phyloP scores from a whole-genome alignment of 495 filamentous ascomycete species.

The Chaetomium tenue region DNA sequence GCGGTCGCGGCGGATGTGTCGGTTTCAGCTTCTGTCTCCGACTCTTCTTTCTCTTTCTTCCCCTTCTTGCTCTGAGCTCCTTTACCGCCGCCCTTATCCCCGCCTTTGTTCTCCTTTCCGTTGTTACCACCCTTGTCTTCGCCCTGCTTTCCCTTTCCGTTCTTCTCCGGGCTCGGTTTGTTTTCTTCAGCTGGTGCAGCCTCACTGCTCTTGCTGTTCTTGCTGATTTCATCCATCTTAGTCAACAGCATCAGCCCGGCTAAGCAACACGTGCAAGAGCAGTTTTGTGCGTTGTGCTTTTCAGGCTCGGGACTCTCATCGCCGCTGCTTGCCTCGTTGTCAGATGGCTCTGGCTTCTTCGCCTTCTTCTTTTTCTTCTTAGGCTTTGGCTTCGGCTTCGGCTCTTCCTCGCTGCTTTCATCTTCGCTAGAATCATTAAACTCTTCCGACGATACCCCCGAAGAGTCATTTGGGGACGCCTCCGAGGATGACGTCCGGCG shows the following conservation, averaged over 20 bases:
- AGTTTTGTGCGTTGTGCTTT: constrained; percentile 1
- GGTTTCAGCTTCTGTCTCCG: constrained; percentile 4
- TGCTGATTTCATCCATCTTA: constrained; percentile 17
- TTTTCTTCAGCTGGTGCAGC: background rate
- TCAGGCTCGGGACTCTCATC: constrained; percentile 3
- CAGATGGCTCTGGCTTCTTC: background rate
- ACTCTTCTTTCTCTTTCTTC: constrained; percentile 5
- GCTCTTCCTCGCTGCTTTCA: constrained; percentile 20
- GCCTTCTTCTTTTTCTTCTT: constrained; percentile 21
- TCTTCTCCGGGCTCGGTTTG: background rate
- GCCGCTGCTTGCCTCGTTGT: constrained; percentile 8
- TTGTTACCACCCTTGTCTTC: background rate
- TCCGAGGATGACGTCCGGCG: constrained; percentile 15
- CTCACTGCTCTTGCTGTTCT: constrained; percentile 13
- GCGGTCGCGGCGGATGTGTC: constrained; percentile 3
- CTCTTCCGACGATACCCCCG: background rate
- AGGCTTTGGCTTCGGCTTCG: background rate
- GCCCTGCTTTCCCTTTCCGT: background rate
- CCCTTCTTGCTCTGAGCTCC: background rate
- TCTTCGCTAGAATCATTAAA: background rate
- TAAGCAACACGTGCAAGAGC: constrained; percentile 13
- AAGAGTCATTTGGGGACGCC: too few species aligned
- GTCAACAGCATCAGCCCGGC: constrained; percentile 11
- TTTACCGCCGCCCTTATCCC: background rate
- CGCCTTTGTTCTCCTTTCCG: constrained; percentile 10